Evolutionary conservation across 2,329 filamentous ascomycete genomes (phyloP).

Genomic region (Biscogniauxia marginata): DNA sequence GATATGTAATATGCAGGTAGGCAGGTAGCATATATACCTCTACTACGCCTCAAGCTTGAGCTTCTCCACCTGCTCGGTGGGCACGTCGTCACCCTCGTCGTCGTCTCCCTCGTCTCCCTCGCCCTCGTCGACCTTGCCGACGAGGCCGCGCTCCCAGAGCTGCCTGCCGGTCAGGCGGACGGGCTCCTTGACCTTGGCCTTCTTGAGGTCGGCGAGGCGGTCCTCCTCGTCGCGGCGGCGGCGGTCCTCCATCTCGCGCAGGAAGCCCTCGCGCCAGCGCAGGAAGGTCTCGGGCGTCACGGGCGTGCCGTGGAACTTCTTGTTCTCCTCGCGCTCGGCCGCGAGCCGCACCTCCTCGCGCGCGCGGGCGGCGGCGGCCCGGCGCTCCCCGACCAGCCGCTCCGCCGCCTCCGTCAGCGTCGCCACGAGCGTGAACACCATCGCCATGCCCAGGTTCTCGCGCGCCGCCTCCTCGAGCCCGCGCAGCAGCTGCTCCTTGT

Average conservation of each 20-base stretch:
- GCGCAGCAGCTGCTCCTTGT: conserved; percentile 72
- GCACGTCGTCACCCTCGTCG: conserved; percentile 60
- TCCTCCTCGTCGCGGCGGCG: conserved; percentile 70
- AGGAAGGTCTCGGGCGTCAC: conserved; percentile 87
- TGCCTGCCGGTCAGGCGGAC: conserved; percentile 71
- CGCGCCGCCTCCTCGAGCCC: conserved; percentile 73
- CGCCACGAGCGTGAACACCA: conserved; percentile 90
- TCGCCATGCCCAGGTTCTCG: conserved; percentile 95
- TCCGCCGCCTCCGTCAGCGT: conserved; percentile 91
- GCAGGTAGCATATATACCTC: neutral
- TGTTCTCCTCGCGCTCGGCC: conserved; percentile 87
- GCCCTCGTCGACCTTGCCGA: conserved; percentile 63
- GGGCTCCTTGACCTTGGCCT: conserved; percentile 72
- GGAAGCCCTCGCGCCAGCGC: conserved; percentile 77
- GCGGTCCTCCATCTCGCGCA: conserved; percentile 76
- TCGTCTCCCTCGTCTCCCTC: conserved; percentile 64
- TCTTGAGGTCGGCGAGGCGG: conserved; percentile 77
- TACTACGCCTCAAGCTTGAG: conserved; percentile 64
- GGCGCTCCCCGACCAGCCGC: conserved; percentile 72
- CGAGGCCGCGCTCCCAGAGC: conserved; percentile 75
- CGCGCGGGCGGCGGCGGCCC: conserved; percentile 59
- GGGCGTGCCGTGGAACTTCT: conserved; percentile 88
- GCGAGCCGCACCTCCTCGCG: conserved; percentile 54
- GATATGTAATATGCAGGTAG: too few relatives aligned
- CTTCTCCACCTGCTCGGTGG: conserved; percentile 63